phyloP scores from a whole-genome alignment of 768 basidiomycete species.

The Russula ochroleuca region DNA sequence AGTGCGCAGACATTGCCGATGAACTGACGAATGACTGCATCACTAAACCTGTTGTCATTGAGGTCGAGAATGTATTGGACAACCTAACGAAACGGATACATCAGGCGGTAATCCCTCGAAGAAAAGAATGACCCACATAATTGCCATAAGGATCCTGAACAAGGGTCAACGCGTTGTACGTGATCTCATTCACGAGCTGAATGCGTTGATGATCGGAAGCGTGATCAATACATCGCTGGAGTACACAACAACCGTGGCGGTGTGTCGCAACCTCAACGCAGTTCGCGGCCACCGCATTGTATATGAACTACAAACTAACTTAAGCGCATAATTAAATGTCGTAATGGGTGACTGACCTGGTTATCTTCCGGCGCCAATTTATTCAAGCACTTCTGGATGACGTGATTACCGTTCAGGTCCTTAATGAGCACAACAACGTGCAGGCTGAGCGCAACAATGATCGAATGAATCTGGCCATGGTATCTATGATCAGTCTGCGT shows the following conservation, averaged over 20 bases:
- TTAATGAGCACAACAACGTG: constrained; percentile 99
- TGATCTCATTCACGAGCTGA: constrained; percentile 98
- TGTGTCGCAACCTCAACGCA: constrained; percentile 98
- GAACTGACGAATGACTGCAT: constrained; percentile 96
- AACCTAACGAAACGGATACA: constrained; percentile 45
- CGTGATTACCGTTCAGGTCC: constrained; percentile 95
- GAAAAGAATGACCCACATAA: constrained; percentile 51
- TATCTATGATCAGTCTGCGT: constrained; percentile 75
- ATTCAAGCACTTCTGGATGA: constrained; percentile 99
- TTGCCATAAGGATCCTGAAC: constrained; percentile 97
- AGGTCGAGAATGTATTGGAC: constrained; percentile 98
- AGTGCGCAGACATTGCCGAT: constrained; percentile 95
- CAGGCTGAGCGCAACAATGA: constrained; percentile 93
- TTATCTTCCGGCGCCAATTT: constrained; percentile 98
- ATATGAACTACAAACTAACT: constrained; percentile 70
- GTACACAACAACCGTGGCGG: constrained; percentile 96
- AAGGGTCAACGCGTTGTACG: constrained; percentile 93
- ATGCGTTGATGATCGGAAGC: constrained; percentile 93
- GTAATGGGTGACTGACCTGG: constrained; percentile 51
- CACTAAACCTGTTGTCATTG: constrained; percentile 97
- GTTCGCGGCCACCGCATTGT: constrained; percentile 97
- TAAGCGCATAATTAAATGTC: constrained; percentile 2
- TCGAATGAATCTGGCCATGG: constrained; percentile 90
- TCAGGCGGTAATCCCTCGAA: not conserved
- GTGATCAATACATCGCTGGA: constrained; percentile 97